These are phyloP conservation scores for Parietichytrium sp. DNA, from an alignment of 108 stramenopile genomes.

Conservation along the genomic window DNA sequence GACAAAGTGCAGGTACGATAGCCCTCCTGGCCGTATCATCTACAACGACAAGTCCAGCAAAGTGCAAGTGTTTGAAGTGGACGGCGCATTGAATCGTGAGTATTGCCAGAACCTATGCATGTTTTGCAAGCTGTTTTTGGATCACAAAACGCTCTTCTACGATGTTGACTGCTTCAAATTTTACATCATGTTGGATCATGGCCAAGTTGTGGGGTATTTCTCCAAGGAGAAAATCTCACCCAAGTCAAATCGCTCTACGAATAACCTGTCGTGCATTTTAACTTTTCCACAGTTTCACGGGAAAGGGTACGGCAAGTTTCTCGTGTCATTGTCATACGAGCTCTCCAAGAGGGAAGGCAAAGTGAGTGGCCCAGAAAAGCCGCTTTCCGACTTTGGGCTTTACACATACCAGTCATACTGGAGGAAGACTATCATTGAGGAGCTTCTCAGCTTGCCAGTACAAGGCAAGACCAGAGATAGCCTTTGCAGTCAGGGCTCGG, in stretches of 20 bases:
- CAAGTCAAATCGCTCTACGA: conserved; percentile 63
- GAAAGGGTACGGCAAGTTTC: conserved; percentile 96
- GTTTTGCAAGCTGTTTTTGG: conserved; percentile 95
- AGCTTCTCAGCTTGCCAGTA: too few species aligned
- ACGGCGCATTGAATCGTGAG: conserved; percentile 67
- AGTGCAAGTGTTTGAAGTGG: conserved; percentile 59
- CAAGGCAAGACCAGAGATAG: too few species aligned
- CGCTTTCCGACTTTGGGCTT: conserved; percentile 8
- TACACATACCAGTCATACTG: not conserved
- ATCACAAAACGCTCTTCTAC: conserved; percentile 99
- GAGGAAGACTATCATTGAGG: not conserved
- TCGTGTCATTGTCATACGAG: conserved; percentile 90
- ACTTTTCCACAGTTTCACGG: conserved; percentile 97
- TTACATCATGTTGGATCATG: conserved; percentile 94
- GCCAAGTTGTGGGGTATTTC: conserved; percentile 96
- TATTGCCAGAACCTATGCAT: conserved; percentile 97
- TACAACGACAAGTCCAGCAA: conserved; percentile 11
- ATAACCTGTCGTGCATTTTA: conserved; percentile 94
- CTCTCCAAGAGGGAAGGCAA: conserved; percentile 57
- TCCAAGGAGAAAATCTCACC: conserved; percentile 78
- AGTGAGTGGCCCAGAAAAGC: conserved; percentile 35
- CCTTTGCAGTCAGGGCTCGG: too few species aligned
- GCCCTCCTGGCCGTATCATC: not conserved
- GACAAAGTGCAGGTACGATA: not conserved
- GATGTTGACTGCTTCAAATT: conserved; percentile 97